Conservation (phyloP, 805 yeast species). For the Cyberlindnera galapagoensis region DNA sequence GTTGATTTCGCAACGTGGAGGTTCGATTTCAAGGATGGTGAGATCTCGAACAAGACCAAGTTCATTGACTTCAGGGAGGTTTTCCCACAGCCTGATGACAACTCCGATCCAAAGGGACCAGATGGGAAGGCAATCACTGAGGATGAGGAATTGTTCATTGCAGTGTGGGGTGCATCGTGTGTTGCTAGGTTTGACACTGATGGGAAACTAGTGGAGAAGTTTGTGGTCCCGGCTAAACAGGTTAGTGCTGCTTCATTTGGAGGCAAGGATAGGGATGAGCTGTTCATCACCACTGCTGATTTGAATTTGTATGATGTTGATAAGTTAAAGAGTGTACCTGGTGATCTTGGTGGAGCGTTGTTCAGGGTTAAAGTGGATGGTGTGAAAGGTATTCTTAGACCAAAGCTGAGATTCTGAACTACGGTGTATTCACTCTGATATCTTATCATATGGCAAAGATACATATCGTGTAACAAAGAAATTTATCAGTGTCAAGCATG, state of each 20-base stretch:
- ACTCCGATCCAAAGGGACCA: slow-evolving; percentile 49
- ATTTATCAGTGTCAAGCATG: too few species aligned
- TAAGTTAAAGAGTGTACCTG: slow-evolving; percentile 27
- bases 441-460: too few species aligned
- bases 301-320: slow-evolving; percentile 35
- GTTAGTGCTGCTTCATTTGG: slow-evolving; percentile 65
- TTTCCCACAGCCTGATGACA: slow-evolving; percentile 17
- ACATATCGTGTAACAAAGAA: too few species aligned
- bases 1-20: slow-evolving; percentile 37
- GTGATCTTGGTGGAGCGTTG: slow-evolving; percentile 58
- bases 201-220: slow-evolving; percentile 47
- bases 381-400: slow-evolving; percentile 28
- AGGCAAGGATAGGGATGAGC: slow-evolving; percentile 47
- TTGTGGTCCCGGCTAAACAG: slow-evolving; percentile 50
- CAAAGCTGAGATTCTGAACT: too few species aligned
- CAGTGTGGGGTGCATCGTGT: slow-evolving; percentile 56
- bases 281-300: slow-evolving; percentile 67
- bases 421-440: too few species aligned
- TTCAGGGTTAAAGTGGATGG: slow-evolving; percentile 38
- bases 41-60: slow-evolving; percentile 30
- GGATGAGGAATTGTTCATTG: slow-evolving; percentile 48
- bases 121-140: slow-evolving; percentile 69
- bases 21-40: slow-evolving; percentile 34
- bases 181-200: slow-evolving; percentile 45
- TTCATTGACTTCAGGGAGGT: slow-evolving; percentile 32